phyloP scores from a whole-genome alignment of 495 filamentous ascomycete species.

The Polyplosphaeria fusca region DNA sequence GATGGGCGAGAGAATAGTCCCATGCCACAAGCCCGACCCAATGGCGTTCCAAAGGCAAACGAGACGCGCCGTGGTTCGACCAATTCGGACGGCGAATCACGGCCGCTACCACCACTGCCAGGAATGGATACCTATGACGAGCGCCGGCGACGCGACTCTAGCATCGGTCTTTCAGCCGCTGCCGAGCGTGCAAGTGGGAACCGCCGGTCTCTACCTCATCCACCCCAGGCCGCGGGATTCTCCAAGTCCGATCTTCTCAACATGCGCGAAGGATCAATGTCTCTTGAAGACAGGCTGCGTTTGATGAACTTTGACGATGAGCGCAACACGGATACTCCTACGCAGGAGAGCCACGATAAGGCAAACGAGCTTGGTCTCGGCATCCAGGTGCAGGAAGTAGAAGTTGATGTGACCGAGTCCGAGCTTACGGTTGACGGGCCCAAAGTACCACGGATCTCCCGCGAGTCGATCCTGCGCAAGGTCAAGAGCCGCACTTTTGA shows the following conservation, averaged over 20 bases:
- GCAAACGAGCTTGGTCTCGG: slow-evolving; percentile 22
- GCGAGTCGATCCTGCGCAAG: slow-evolving; percentile 87
- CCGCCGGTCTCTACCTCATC: slow-evolving; percentile 62
- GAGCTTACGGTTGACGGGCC: slow-evolving; percentile 31
- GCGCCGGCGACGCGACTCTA: slow-evolving; percentile 37
- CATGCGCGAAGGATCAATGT: slow-evolving; percentile 65
- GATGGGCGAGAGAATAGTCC: slow-evolving; percentile 60
- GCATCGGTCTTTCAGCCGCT: slow-evolving; percentile 53
- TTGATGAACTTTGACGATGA: slow-evolving; percentile 74
- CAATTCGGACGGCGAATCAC: slow-evolving; percentile 36
- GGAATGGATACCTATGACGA: slow-evolving; percentile 23
- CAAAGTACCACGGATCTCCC: slow-evolving; percentile 68
- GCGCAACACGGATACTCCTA: slow-evolving; percentile 29
- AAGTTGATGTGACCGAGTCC: slow-evolving; percentile 26
- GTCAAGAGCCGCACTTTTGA: slow-evolving; percentile 64
- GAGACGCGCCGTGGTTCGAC: slow-evolving; percentile 49
- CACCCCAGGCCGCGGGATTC: slow-evolving; percentile 59
- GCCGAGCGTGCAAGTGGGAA: slow-evolving; percentile 60
- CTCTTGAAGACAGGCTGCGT: slow-evolving; percentile 74
- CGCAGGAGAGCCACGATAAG: slow-evolving; percentile 29
- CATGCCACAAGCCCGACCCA: slow-evolving; percentile 49
- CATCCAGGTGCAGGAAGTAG: slow-evolving; percentile 21
- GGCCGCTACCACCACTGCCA: slow-evolving; percentile 43
- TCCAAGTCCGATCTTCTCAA: slow-evolving; percentile 69
- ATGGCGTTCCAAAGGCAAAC: slow-evolving; percentile 46